phyloP scores from a whole-genome alignment of 1,139 yeast species.

The Kazachstania sp. region DNA sequence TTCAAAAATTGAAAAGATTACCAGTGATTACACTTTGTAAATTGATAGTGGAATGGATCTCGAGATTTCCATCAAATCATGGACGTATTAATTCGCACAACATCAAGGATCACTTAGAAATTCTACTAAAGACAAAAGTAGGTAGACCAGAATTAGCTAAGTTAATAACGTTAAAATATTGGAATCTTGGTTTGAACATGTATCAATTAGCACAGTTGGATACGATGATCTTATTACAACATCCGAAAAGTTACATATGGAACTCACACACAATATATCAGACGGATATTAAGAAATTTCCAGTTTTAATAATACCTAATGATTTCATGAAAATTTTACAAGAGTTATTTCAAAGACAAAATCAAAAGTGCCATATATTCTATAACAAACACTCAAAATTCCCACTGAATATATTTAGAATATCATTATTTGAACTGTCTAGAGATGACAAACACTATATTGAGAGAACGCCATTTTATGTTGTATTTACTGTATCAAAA shows the following conservation, averaged over 20 bases:
- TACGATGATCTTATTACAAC: constrained; percentile 52
- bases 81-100: constrained; percentile 5
- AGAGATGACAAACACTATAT: constrained; percentile 31
- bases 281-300: constrained; percentile 31
- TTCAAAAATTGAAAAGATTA: constrained; percentile 14
- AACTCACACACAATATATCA: constrained; percentile 47
- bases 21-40: constrained; percentile 15
- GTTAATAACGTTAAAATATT: constrained; percentile 44
- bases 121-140: constrained; percentile 4
- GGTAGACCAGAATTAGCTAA: constrained; percentile 12
- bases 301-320: constrained; percentile 34
- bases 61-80: constrained; percentile 11
- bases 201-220: constrained; percentile 69
- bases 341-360: constrained; percentile 31
- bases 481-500: constrained; percentile 53
- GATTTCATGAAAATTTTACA: constrained; percentile 43
- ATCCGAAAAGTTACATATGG: constrained; percentile 49
- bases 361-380: constrained; percentile 20
- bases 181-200: constrained; percentile 57
- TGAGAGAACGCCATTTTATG: constrained; percentile 52
- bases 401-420: constrained; percentile 35
- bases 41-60: constrained; percentile 17
- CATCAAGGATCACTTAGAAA: constrained; percentile 4
- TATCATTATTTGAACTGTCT: constrained; percentile 17
- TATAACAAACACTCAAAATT: constrained; percentile 4